Evolutionary conservation across 805 yeast species (phyloP), one percentile per base, ranked within the genome.

Genomic region (Candida caryicola): DNA sequence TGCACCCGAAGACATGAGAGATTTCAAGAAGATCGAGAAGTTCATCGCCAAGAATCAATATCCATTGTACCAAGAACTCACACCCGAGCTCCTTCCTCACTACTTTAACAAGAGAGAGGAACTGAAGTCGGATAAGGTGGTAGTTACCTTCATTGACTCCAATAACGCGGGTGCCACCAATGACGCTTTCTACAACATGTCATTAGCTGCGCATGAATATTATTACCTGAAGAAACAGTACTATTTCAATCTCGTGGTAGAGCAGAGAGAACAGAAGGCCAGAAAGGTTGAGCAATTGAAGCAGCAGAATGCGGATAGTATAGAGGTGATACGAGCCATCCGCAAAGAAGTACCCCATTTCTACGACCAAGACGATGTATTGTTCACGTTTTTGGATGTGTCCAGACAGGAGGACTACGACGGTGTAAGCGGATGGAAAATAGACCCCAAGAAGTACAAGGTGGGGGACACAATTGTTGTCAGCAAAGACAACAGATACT

Each of bases 1-100:
- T 59, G 79, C 81, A 0, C 75, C 87, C 5, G 77, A 77, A 34
- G 86, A 83, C 47, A 71, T 75, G 39, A 70, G 93, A 45, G 71
- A 76, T 45, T 58, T 59, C 13, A 65, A 64, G 16, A 57, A 62
- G 28, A 65, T 85, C 7, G 53, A 69, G 45, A 54, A 71, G 12
- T 85, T 83, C 66, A 59, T 85, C 19, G 52, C 57, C 21, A 57
- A 62, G 32, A 67, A 75, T 46, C 64, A 77, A 14, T 57, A 64
- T 32, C 88, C 90, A 4, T 57, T 71, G 9, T 59, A 77, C 33
- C 71, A 67, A 36, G 81, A 80, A 46, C 58, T 84, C 35, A 72
- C 76, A 0, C 68, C 74, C 0, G 49, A 52, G 5, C 50, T 61
- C 16, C 47, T 60, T 25, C 48, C 57, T 1, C n/a, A 33, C 2